phyloP scores from a whole-genome alignment of 139 green algal genomes.

The Chara braunii region DNA sequence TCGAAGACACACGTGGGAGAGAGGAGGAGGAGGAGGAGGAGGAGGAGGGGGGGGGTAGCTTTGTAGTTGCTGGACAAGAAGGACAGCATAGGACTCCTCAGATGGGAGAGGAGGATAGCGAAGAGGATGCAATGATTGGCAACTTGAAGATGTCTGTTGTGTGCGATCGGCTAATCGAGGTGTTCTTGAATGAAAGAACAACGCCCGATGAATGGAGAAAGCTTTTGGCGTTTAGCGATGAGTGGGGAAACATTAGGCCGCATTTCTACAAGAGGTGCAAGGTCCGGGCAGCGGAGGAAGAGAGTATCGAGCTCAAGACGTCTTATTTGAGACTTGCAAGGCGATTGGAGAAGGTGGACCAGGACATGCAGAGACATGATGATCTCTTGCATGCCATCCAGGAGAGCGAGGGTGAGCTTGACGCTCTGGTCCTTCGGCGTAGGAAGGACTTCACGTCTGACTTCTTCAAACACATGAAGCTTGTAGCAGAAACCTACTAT shows the following conservation, averaged over 20 bases:
- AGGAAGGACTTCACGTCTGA: conserved; percentile 28
- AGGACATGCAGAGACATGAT: conserved; percentile 33
- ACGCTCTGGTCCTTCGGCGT: conserved; percentile 15
- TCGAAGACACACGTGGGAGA: no score
- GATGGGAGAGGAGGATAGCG: no score
- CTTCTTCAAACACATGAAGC: conserved; percentile 34
- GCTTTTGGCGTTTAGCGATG: conserved; percentile 32
- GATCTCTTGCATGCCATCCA: conserved; percentile 15
- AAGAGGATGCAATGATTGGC: no score
- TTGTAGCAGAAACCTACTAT: background rate
- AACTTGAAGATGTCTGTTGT: conserved; percentile 35
- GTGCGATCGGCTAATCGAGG: conserved; percentile 32
- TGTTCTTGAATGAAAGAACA: conserved; percentile 34
- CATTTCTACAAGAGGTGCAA: conserved; percentile 23
- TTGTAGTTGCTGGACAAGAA: no score
- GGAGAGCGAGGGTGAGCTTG: conserved; percentile 20
- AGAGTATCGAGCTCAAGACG: conserved; percentile 10
- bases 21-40: no score
- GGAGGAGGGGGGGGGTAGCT: no score
- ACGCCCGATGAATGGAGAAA: conserved; percentile 22
- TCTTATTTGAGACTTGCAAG: conserved; percentile 18
- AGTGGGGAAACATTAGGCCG: conserved; percentile 28
- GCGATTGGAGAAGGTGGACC: conserved; percentile 30
- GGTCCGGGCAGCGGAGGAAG: conserved; percentile 8
- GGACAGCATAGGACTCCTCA: no score